Evolutionary conservation across 768 basidiomycete genomes (phyloP), one percentile per base, ranked within the genome.

Genomic region (Pholiota conissans): DNA sequence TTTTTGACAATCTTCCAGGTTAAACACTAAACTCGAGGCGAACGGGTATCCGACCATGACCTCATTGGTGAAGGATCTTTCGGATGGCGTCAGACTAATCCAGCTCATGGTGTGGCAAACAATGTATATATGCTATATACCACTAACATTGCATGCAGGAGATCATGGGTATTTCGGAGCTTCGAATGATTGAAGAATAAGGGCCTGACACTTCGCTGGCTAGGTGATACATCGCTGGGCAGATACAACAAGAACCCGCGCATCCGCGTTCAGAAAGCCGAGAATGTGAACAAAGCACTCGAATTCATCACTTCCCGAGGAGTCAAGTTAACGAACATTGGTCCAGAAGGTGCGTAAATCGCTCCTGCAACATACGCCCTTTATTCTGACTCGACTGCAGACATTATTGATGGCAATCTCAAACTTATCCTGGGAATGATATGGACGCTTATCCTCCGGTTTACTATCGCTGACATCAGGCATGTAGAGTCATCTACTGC

Each of bases 361-460:
- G n/a, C 24, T 45, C 22, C 50, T 32, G 14, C 18, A 11, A 13
- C 32, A 24, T 37, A 24, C 26, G 27, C 35, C 16, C 49, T 56
- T 50, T 35, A 30, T 28, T 16, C 53, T 35, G 37, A 45, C 46
- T 45, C 40, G 52, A 28, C 63, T 57, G 39, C 62, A 95, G 96
- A 98, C 71, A 97, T 98, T 69, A 95, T 99, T 56, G 97, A 99
- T 71, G 95, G 95, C n/a, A 97, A 96, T 71, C 73, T 95, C 61
- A 99, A 98, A 74, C 89, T 99, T 55, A 98, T 96, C 51, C 84
- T 98, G n/a, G 95, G 94, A 29, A 93, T 95, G 95, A 98, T 99
- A 62, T 98, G 97, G 97, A 96, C 93, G 0, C 82, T 98, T 34
- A 95, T 99, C 67, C 81, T 98, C 29, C 89, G 96, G 11, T 98